Base-by-base conservation (phyloP, 768 basidiomycete species). In the Lactarius sanguifluus region DNA sequence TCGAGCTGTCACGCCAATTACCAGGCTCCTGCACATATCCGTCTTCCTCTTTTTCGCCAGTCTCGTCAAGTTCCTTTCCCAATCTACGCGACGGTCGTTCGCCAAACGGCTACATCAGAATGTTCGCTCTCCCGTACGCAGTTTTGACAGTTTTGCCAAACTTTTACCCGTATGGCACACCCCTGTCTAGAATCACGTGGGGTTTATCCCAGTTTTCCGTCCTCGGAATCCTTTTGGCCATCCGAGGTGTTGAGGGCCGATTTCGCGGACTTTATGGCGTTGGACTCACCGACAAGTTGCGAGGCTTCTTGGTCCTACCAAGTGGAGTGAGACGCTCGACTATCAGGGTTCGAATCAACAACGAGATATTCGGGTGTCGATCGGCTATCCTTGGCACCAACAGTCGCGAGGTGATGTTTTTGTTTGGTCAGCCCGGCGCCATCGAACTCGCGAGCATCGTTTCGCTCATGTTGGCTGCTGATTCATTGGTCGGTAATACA, bases 11-110 rank as follows among this genome's bases (percentile, higher is more conserved):
- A 30, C 52, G 16, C 15, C 25, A 6, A 41, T 47, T 18, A 28
- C 38, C 28, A 36, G 23, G 1, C 43, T 59, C n/a, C 32, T 68
- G 8, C 64, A 66, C 8, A 20, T 65, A 41, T 60, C 59, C 30
- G 13, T 66, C 15, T 58, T 61, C 64, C 47, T 68, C 34, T 68
- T 61, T 36, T 38, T 61, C 20, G 36, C 23, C 1, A 64, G 67
- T 36, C 59, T 68, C 55, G 20, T 66, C 30, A 55, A 66, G 28
- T 68, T 66, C 55, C 59, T 68, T 43, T 57, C 16, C 43, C 38
- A 13, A 45, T 65, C 43, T 40, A 61, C 64, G 55, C 20, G 28
- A 61, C 45, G 9, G 45, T 66, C 36, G 1, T 50, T 50, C 38
- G 47, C 38, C 55, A 30, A 50, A 15, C 55, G 18, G 54, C 20